Evolutionary conservation across 2,329 filamentous ascomycete species (phyloP).

Genomic region (Pezicula radicicola): DNA sequence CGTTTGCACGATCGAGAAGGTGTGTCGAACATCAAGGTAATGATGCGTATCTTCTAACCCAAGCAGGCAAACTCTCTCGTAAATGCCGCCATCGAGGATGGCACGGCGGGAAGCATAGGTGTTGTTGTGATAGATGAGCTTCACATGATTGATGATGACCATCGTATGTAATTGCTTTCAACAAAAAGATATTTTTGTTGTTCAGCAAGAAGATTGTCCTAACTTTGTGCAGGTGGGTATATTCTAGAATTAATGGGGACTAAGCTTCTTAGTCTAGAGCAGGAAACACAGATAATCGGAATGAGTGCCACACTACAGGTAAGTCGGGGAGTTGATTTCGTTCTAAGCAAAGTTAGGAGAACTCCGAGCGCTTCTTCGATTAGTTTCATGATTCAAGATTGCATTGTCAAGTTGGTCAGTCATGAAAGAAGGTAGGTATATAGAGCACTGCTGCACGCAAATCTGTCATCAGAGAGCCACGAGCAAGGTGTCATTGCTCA

Average conservation of each 20-base stretch:
- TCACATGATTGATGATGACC: slow-evolving; percentile 79
- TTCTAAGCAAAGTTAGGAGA: no score
- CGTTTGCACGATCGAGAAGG: slow-evolving; percentile 79
- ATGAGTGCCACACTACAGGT: slow-evolving; percentile 80
- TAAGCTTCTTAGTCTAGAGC: slow-evolving; percentile 66
- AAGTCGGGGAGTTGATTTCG: slow-evolving; percentile 10
- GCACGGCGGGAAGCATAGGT: slow-evolving; percentile 58
- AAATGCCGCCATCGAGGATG: slow-evolving; percentile 71
- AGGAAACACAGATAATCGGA: slow-evolving; percentile 67
- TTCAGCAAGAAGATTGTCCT: no score
- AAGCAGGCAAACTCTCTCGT: slow-evolving; percentile 68
- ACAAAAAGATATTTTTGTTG: neutral
- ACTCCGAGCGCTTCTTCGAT: neutral
- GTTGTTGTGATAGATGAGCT: slow-evolving; percentile 73
- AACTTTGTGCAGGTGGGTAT: slow-evolving; percentile 48
- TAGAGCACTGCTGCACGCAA: neutral
- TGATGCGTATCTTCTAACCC: neutral
- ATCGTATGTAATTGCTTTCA: slow-evolving; percentile 37
- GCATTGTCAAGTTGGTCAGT: neutral
- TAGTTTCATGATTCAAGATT: neutral
- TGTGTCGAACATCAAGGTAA: slow-evolving; percentile 18
- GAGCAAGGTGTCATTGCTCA: no score
- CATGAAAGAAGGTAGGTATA: no score
- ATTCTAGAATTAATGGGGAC: slow-evolving; percentile 72
- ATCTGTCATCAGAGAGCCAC: no score